Percentiles rank a stretch among this genome's conserved stretches.
Conservation (phyloP, 2,329 filamentous ascomycete species). For the Pochonia chlamydosporia region DNA sequence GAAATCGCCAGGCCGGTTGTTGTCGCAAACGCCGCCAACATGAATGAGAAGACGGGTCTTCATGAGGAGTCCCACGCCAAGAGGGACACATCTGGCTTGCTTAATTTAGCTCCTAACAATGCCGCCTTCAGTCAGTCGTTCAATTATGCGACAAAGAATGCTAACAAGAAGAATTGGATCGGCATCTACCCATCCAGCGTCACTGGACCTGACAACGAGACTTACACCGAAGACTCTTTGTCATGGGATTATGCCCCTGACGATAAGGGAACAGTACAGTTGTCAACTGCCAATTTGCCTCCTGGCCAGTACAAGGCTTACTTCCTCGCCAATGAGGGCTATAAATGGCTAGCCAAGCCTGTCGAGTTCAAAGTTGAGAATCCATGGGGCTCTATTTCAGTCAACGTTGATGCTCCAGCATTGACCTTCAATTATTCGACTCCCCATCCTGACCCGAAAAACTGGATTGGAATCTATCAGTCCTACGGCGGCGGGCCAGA, state of each 20-base stretch:
- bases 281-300: constrained; percentile 16
- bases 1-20: neutral
- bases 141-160: constrained; percentile 20
- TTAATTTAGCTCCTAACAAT: neutral
- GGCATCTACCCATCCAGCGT: constrained; percentile 25
- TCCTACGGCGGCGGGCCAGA: constrained; percentile 27
- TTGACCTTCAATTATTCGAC: constrained; percentile 32
- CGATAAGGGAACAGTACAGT: constrained; percentile 16
- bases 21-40: neutral
- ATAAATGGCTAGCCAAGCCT: constrained; percentile 27
- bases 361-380: constrained; percentile 20
- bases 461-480: constrained; percentile 34
- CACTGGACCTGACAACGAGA: constrained; percentile 24
- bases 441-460: constrained; percentile 17
- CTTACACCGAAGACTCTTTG: constrained; percentile 19
- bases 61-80: neutral
- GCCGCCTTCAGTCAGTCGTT: constrained; percentile 11
- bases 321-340: constrained; percentile 26
- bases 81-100: neutral
- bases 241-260: constrained; percentile 26
- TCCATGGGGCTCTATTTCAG: constrained; percentile 9
- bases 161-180: constrained; percentile 28
- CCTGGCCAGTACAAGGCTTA: constrained; percentile 27
- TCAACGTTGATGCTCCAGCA: constrained; percentile 7
- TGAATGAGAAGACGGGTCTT: constrained; percentile 1